These are phyloP conservation scores for Cyberlindnera mycetangii DNA, from an alignment of 805 yeast genomes.

Conservation along the genomic window DNA sequence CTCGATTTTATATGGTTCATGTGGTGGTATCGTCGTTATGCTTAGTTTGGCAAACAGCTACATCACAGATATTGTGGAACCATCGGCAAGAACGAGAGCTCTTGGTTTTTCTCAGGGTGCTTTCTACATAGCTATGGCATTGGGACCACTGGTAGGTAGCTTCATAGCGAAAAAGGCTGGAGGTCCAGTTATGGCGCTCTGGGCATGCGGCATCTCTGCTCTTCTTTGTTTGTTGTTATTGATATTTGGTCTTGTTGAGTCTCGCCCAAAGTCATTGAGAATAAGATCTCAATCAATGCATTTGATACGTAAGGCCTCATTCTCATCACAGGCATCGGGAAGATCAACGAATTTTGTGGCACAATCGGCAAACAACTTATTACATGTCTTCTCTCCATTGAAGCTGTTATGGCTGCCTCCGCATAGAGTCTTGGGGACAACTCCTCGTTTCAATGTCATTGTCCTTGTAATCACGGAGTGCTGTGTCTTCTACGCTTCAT, in stretches of 20 bases:
- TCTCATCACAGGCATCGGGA: conserved; percentile 27
- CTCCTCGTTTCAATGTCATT: conserved; percentile 46
- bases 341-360: not conserved
- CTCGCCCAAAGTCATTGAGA: conserved; percentile 56
- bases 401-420: conserved; percentile 52
- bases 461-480: conserved; percentile 48
- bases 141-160: conserved; percentile 64
- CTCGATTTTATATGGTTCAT: conserved; percentile 43
- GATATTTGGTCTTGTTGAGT: conserved; percentile 52
- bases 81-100: conserved; percentile 52
- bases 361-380: not conserved
- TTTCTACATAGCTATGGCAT: conserved; percentile 55
- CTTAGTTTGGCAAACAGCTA: conserved; percentile 65
- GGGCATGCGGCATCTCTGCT: conserved; percentile 28
- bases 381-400: conserved; percentile 38
- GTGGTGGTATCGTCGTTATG: conserved; percentile 63
- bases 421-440: conserved; percentile 28
- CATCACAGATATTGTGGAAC: conserved; percentile 68
- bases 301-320: conserved; percentile 30
- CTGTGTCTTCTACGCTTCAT: conserved; percentile 36
- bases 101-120: conserved; percentile 60
- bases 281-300: conserved; percentile 45
- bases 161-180: conserved; percentile 29
- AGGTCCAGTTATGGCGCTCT: conserved; percentile 32
- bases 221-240: conserved; percentile 35